A percentile compares a stretch with the other conserved stretches of the same genome.
These are phyloP conservation scores for barrel medic (Medicago truncatula) DNA, from an alignment of 306 rosid species.

Conservation along the genomic window DNA sequence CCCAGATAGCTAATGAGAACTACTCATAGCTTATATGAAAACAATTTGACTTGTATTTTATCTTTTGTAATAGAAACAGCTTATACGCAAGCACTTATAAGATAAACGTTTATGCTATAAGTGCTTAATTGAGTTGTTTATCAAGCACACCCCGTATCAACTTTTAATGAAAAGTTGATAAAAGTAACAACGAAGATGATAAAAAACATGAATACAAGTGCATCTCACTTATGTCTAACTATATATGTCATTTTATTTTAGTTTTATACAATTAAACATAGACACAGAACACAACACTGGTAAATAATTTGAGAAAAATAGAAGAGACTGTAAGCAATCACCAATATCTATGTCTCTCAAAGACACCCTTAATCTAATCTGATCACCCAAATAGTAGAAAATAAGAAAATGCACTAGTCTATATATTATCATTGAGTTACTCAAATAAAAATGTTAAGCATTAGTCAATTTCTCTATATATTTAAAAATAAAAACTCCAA, in stretches of 20 bases:
- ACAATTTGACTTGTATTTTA: no score
- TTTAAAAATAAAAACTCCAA: not conserved
- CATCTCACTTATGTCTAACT: not conserved
- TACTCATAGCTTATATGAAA: no score
- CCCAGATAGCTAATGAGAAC: no score
- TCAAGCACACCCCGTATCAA: not conserved
- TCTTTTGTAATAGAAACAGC: no score
- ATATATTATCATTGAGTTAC: constrained; percentile 8
- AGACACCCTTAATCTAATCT: constrained; percentile 2
- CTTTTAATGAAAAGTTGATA: not conserved
- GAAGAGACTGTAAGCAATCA: not conserved
- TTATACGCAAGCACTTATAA: no score
- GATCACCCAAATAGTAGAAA: not conserved
- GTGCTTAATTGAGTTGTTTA: no score
- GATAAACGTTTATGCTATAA: no score
- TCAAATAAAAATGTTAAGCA: constrained; percentile 5
- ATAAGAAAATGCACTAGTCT: not conserved
- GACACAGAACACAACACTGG: not conserved
- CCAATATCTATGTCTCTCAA: not conserved
- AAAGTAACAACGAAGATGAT: not conserved
- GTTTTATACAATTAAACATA: not conserved
- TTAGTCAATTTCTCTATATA: not conserved
- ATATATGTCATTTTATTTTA: not conserved
- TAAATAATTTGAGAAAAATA: not conserved
- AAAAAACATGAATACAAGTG: not conserved